phyloP scores from a whole-genome alignment of 2,329 filamentous ascomycete species.

The Xylaria hypoxylon region DNA sequence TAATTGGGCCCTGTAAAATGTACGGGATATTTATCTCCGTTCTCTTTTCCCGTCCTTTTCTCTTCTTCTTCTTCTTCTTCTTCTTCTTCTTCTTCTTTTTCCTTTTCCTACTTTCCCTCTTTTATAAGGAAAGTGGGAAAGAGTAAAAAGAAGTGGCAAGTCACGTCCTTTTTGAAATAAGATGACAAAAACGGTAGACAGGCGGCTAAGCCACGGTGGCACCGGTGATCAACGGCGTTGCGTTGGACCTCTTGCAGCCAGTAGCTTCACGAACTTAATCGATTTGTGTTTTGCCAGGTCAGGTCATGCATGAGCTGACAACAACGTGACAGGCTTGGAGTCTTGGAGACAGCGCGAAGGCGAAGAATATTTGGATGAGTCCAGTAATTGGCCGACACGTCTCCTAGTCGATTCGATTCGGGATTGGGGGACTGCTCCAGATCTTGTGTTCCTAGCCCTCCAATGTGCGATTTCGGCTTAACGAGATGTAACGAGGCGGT shows the following conservation, averaged over 20 bases:
- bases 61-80: not conserved
- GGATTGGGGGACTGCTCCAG: slow-evolving; percentile 31
- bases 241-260: slow-evolving; percentile 37
- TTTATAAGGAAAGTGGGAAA: not conserved
- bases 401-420: slow-evolving; percentile 18
- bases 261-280: slow-evolving; percentile 27
- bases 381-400: slow-evolving; percentile 39
- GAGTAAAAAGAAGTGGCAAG: not conserved
- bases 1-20: not conserved
- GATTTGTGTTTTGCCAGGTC: slow-evolving; percentile 36
- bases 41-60: not conserved
- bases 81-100: not conserved
- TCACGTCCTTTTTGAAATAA: not conserved
- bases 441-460: slow-evolving; percentile 12
- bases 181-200: slow-evolving; percentile 23
- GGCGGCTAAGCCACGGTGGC: slow-evolving; percentile 35
- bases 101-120: not conserved
- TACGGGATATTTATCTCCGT: not conserved
- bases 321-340: slow-evolving; percentile 29
- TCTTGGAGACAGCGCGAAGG: not conserved
- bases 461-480: slow-evolving; percentile 39
- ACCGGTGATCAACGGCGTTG: slow-evolving; percentile 37
- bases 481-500: slow-evolving; percentile 10
- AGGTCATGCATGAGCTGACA: slow-evolving; percentile 33
- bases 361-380: slow-evolving; percentile 9